A percentile compares a stretch with the other conserved stretches of the same genome.
Evolutionary conservation across 441 rosid genomes (phyloP).

Genomic region (Omphalea diandra): DNA sequence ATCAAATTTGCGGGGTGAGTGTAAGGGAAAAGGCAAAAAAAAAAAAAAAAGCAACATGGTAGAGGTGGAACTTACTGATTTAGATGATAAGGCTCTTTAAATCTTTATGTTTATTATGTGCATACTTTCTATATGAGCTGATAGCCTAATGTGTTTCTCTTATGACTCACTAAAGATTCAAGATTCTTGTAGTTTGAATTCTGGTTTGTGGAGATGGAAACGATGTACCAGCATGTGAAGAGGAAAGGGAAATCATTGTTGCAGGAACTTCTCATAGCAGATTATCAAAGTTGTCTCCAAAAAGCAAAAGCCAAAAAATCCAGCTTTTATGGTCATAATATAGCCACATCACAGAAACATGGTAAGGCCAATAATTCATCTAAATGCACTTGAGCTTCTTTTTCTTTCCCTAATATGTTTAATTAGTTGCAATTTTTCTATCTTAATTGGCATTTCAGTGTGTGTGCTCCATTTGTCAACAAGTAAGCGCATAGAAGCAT

Average conservation of each 20-base stretch:
- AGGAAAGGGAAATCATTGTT: neutral
- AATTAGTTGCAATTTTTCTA: neutral
- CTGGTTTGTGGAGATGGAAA: neutral
- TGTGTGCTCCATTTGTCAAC: slow-evolving; percentile 2
- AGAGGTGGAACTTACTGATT: too few species aligned
- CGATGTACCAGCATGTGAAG: neutral
- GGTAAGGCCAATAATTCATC: neutral
- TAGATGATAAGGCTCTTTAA: too few species aligned
- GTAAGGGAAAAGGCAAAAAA: too few species aligned
- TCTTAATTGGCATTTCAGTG: neutral
- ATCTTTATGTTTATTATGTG: too few species aligned
- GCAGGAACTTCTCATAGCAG: neutral
- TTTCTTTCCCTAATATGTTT: neutral
- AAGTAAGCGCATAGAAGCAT: neutral
- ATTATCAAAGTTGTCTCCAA: neutral
- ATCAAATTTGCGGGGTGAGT: too few species aligned
- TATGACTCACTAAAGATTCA: too few species aligned
- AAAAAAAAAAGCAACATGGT: too few species aligned
- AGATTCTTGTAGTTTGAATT: neutral
- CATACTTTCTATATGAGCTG: neutral
- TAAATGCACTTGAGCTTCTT: neutral
- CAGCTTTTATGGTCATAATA: slow-evolving; percentile 8
- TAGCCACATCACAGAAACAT: too few species aligned
- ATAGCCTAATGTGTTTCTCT: neutral
- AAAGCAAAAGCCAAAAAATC: slow-evolving; percentile 16